Conservation (phyloP, 139 green algal genomes). For the Coccomyxa sp. region DNA sequence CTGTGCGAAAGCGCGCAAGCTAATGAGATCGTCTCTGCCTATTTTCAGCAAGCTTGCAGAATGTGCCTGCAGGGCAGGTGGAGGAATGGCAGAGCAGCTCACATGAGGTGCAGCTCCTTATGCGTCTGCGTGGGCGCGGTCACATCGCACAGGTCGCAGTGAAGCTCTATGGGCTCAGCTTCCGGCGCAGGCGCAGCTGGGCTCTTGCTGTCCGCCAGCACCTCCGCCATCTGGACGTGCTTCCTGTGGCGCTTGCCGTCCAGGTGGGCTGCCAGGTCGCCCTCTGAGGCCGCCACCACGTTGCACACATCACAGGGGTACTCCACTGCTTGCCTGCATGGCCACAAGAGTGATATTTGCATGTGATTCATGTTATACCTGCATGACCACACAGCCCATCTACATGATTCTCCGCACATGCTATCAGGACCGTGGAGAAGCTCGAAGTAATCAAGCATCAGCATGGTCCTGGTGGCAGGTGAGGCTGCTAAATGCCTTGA, state of each 20-base stretch:
- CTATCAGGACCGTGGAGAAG: too few relatives aligned
- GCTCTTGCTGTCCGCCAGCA: not conserved
- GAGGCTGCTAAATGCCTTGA: too few relatives aligned
- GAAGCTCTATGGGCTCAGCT: not conserved
- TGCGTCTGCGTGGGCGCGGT: conserved; percentile 22
- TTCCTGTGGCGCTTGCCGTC: conserved; percentile 20
- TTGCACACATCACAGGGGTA: conserved; percentile 14
- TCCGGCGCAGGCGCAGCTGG: not conserved
- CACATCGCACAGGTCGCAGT: conserved; percentile 31
- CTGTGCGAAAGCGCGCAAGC: too few relatives aligned
- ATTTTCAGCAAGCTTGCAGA: too few relatives aligned
- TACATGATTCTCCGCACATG: too few relatives aligned
- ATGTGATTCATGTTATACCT: too few relatives aligned
- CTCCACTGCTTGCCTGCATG: not conserved
- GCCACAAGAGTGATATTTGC: too few relatives aligned
- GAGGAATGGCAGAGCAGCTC: not conserved
- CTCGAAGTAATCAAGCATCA: too few relatives aligned
- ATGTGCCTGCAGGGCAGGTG: not conserved
- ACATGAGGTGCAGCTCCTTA: conserved; percentile 28
- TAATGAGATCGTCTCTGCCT: too few relatives aligned
- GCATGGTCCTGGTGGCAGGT: too few relatives aligned
- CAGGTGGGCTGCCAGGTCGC: conserved; percentile 18
- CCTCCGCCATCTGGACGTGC: conserved; percentile 5
- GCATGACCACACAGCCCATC: too few relatives aligned
- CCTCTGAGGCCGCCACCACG: conserved; percentile 14